Evolutionary conservation across 441 rosid genomes (phyloP).

Genomic region (Viola pubescens): DNA sequence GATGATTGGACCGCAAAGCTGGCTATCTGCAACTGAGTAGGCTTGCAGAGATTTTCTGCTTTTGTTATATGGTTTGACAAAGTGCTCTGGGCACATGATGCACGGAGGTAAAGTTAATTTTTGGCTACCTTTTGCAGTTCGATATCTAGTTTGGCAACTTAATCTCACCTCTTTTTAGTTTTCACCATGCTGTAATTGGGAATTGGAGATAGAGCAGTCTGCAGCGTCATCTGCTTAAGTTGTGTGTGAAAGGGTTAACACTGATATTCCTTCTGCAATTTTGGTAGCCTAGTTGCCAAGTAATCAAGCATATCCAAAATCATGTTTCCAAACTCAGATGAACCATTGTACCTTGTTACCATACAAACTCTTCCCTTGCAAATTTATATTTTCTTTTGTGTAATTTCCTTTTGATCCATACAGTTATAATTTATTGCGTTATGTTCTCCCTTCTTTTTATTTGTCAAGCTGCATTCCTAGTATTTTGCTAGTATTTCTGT

Average conservation of each 20-base stretch:
- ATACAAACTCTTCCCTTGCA: no score
- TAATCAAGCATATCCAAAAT: no score
- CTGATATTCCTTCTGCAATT: no score
- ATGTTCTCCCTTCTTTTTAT: neutral
- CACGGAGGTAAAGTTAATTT: constrained; percentile 28
- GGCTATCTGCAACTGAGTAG: constrained; percentile 49
- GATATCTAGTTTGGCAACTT: neutral
- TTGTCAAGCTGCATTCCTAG: no score
- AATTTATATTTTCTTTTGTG: no score
- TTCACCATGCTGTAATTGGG: neutral
- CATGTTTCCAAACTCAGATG: no score
- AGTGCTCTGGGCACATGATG: constrained; percentile 15
- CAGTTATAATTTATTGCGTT: neutral
- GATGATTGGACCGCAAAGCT: constrained; percentile 61
- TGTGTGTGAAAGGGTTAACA: no score
- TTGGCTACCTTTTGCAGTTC: constrained; percentile 6
- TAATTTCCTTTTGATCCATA: neutral
- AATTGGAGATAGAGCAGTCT: neutral
- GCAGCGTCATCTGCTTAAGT: neutral
- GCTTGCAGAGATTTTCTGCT: constrained; percentile 14
- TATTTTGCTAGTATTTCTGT: neutral
- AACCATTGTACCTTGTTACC: no score
- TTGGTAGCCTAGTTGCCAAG: no score
- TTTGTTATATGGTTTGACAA: constrained; percentile 20
- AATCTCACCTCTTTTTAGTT: neutral